Base-by-base conservation (phyloP, 2,329 filamentous ascomycete genomes). In the Chaetomium olivaceum region DNA sequence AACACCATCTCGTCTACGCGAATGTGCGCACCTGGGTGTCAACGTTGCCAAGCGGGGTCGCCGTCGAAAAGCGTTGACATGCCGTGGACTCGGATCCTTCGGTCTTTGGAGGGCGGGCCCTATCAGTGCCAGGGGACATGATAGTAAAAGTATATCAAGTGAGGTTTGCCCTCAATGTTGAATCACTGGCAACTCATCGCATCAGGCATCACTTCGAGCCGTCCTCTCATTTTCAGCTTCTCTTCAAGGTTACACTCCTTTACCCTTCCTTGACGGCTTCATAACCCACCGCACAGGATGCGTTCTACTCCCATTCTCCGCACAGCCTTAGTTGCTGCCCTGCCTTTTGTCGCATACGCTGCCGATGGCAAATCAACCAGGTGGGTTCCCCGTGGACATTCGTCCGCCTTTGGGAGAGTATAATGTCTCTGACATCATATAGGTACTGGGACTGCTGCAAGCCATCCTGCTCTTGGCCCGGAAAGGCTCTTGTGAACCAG, bases 381-480 rank as follows among this genome's bases (percentile, higher is more conserved):
- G 65, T 68, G 62, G n/a, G 48, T 12, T 8, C 7, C 39, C 16
- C 23, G 3, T 7, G 16, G 33, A 36, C 9, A 12, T 36, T 12
- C 36, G 11, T 19, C 2, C 6, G 7, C 29, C 27, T 11, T n/a
- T 7, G 23, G 11, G n/a, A 1, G 11, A 23, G 19, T 27, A 1
- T 11, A 8, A 39, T 27, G n/a, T 21, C 46, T 14, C 61, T 62
- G 16, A 62, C 62, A n/a, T 16, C 19, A 23, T 14, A 69, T 36
- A 73, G 82, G 66, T 85, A 84, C 74, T 85, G 85, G 83, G 88
- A 91, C 75, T 91, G 89, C 80, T 91, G 88, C 79, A 91, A 91
- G 80, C 84, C 87, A 27, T 88, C 86, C 23, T 91, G 88, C 74
- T 80, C 81, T 3, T 86, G 87, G 87, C 74, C 80, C 14, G 81